Evolutionary conservation across 805 yeast genomes (phyloP).

Genomic region (Myxozyma vanderwaltii): DNA sequence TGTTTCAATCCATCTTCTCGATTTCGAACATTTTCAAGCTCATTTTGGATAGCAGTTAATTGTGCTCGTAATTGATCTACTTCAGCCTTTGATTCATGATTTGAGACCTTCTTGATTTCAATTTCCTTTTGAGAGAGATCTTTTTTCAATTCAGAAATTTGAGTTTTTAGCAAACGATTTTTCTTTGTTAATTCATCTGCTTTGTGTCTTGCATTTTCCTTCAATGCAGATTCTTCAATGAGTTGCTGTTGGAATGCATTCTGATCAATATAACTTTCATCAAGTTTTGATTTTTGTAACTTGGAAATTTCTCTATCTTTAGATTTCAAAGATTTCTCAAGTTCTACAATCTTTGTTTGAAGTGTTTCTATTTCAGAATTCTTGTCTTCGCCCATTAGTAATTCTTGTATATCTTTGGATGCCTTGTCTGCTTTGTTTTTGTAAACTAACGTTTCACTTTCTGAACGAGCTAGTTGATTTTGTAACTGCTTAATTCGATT

Average conservation of each 20-base stretch:
- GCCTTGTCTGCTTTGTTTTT: conserved; percentile 14
- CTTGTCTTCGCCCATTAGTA: not conserved
- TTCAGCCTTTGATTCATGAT: not conserved
- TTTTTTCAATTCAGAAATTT: conserved; percentile 5
- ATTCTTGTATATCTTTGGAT: not conserved
- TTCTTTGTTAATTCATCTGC: conserved; percentile 22
- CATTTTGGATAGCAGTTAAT: conserved; percentile 4
- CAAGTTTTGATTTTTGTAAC: not conserved
- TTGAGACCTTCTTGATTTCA: not conserved
- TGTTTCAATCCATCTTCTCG: not conserved
- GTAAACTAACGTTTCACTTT: not conserved
- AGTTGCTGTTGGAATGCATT: conserved; percentile 8
- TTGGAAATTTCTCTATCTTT: conserved; percentile 3
- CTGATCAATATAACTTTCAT: not conserved
- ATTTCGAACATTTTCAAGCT: conserved; percentile 1
- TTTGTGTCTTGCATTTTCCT: conserved; percentile 17
- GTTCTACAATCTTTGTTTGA: not conserved
- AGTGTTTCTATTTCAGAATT: not conserved
- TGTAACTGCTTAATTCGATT: not conserved
- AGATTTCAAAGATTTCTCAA: not conserved
- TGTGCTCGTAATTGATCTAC: conserved; percentile 5
- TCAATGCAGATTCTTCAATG: conserved; percentile 22
- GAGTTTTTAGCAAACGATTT: conserved; percentile 9
- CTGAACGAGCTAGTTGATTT: not conserved
- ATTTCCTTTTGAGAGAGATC: conserved; percentile 3